Base-by-base conservation (phyloP, 148 eudicot genomes). In the Fagopyrum homotropicum region DNA sequence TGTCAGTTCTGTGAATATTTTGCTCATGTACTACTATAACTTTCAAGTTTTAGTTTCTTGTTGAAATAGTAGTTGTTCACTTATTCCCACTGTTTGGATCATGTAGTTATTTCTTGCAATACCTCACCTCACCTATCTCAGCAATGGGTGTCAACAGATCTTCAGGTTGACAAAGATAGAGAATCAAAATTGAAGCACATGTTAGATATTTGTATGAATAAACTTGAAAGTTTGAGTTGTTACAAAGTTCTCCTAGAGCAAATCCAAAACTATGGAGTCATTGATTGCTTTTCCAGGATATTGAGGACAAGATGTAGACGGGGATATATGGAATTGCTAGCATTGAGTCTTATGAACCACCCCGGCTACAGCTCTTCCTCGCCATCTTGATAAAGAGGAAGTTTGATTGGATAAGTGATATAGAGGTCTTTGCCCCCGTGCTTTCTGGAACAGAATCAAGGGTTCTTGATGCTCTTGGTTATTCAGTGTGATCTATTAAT, bases 311-410 rank as follows among this genome's bases (percentile, higher is more conserved):
- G 55, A 85, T 92, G 96, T 77, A 89, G 76, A 87, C 88, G 98
- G 91, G 90, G 46, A 85, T 92, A 48, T 92, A 90, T 45, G 98
- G 98, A 45, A 86, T 92, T 51, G 93, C 93, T 19, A 90, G 93
- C 89, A 82, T 92, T 50, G 96, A 90, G 79, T 81, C 89, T 1
- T 89, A 56, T 60, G 98, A 90, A 66, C 81, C 90, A 10, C 92
- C 97, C 6, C 72, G 91, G 15, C 56, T 90, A 81, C 98, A 92
- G 76, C 96, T 92, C n/a, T 40, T 86, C 79, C 86, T 92, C 17
- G 96, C 91, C n/a, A 82, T 92, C 77, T 70, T 90, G 79, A 82
- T 89, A 86, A 90, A 86, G 79, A 85, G 84, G 78, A 82, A 82
- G 75, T 81, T 89, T 35, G 79, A 81, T 68, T 92, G 96, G 96